These are phyloP conservation scores for Lichtheimia hyalospora DNA, from an alignment of 371 early-diverging fungal species.

Conservation along the genomic window DNA sequence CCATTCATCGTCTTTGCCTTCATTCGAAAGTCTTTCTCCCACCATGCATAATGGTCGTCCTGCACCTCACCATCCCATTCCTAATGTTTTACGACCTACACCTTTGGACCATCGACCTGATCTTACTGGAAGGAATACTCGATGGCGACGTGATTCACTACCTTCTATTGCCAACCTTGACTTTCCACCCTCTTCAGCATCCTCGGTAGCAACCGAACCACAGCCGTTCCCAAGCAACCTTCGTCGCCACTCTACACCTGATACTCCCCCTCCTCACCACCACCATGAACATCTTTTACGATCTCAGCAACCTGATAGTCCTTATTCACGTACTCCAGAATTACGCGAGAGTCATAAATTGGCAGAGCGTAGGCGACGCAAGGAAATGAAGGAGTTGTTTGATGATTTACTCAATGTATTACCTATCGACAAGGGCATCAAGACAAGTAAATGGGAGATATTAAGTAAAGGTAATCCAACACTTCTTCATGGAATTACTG, in stretches of 20 bases:
- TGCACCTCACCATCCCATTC: too few species aligned
- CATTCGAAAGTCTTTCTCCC: too few species aligned
- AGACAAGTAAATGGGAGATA: slow-evolving; percentile 81
- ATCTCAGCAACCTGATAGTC: background rate
- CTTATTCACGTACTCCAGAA: slow-evolving; percentile 62
- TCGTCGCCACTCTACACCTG: slow-evolving; percentile 20
- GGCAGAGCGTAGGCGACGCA: slow-evolving; percentile 77
- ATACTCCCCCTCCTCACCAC: too few species aligned
- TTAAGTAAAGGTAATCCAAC: slow-evolving; percentile 30
- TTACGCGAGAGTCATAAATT: slow-evolving; percentile 70
- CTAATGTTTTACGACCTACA: background rate
- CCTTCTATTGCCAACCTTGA: slow-evolving; percentile 37
- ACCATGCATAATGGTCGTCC: too few species aligned
- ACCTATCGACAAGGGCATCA: slow-evolving; percentile 67
- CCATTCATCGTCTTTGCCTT: background rate
- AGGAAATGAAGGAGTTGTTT: slow-evolving; percentile 82
- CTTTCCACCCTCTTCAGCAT: background rate
- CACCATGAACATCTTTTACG: background rate
- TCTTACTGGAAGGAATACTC: background rate
- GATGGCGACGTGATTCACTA: slow-evolving; percentile 36
- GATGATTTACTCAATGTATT: slow-evolving; percentile 71
- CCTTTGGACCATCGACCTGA: slow-evolving; percentile 1
- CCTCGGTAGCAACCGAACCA: too few species aligned
- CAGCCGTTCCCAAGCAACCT: background rate
- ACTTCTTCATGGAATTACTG: background rate